Base-by-base conservation (phyloP, 2,329 filamentous ascomycete genomes). In the Alternaria gansuensis region DNA sequence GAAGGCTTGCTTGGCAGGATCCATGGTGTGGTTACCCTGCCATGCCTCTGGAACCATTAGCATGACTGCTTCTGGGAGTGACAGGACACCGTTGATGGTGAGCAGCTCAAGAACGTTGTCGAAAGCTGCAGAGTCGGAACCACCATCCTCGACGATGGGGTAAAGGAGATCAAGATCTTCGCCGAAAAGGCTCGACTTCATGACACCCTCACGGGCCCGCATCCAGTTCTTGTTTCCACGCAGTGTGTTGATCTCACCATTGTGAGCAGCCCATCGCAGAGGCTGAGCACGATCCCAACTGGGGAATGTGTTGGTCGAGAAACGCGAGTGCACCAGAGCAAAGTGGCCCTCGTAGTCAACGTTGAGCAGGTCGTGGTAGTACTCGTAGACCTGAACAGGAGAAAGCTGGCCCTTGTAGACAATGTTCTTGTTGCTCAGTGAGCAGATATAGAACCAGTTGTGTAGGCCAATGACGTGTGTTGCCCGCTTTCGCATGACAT, bases 141-240 rank as follows among this genome's bases (percentile, higher is more conserved):
- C 94, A 69, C 94, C 94, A 74, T 97, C 93, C 80, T 98, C 94
- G 53, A 98, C 92, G 70, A 98, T 93, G 24, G 94, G 94, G 77
- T 97, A 97, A 57, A 98, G 87, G 70, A 85, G 82, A 79, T 97
- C 93, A 14, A 98, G 88, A 73, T 97, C 93, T 28, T 96, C 92
- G 64, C 92, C 92, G 76, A 98, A 98, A 54, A 96, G 84, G 66
- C 93, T 89, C 2, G 94, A 98, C 76, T 92, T 91, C 86, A 98
- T 91, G 65, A 97, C 89, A 79, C 94, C 94, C 82, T 98, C 94
- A 75, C 94, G 89, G 63, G 94, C 94, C 70, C 93, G 90, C 94
- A 98, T 98, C 94, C 94, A 98, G 82, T 98, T 98, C 85, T 98
- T 98, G 84, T 98, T 98, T 62, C 94, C 94, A 76, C 94, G 90